Percentiles rank a stretch among this genome's conserved stretches.
Evolutionary conservation across 129 eudicot species (phyloP).

Genomic region (Smallanthus sonchifolius): DNA sequence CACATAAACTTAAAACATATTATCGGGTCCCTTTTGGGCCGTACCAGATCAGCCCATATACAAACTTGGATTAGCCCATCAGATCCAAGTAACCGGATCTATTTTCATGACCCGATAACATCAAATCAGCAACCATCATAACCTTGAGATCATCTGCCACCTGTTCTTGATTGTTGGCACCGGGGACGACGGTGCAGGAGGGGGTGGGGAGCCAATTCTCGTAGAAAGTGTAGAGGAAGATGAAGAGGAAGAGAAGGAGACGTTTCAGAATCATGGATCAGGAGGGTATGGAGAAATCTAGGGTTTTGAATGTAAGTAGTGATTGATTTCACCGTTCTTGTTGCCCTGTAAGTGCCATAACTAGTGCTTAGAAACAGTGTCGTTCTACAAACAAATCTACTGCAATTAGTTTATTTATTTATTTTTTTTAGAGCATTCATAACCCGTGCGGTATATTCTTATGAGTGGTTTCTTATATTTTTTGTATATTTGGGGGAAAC

Average conservation of each 20-base stretch:
- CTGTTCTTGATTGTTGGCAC: neutral
- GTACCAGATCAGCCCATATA: too few species aligned
- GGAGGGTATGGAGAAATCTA: slow-evolving; percentile 17
- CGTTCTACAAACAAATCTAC: neutral
- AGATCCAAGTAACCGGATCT: slow-evolving; percentile 29
- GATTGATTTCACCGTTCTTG: slow-evolving; percentile 17
- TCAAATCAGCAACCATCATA: slow-evolving; percentile 46
- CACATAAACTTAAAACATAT: too few species aligned
- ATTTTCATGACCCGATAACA: slow-evolving; percentile 37
- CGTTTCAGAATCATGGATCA: slow-evolving; percentile 20
- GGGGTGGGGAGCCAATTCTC: slow-evolving; percentile 46
- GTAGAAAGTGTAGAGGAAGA: slow-evolving; percentile 28
- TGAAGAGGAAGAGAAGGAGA: slow-evolving; percentile 26
- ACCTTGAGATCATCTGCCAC: slow-evolving; percentile 39
- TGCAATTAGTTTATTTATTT: neutral
- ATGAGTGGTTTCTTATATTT: too few species aligned
- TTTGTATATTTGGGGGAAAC: too few species aligned
- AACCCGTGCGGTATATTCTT: too few species aligned
- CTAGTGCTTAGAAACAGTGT: neutral
- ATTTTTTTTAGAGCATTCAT: too few species aligned
- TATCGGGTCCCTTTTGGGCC: too few species aligned
- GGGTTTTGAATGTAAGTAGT: slow-evolving; percentile 19
- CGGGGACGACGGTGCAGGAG: slow-evolving; percentile 37
- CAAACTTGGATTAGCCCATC: too few species aligned
- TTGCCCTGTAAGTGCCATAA: neutral